Evolutionary conservation across 495 filamentous ascomycete genomes (phyloP), one percentile per base, ranked within the genome.

Genomic region (Penicillium roqueforti): DNA sequence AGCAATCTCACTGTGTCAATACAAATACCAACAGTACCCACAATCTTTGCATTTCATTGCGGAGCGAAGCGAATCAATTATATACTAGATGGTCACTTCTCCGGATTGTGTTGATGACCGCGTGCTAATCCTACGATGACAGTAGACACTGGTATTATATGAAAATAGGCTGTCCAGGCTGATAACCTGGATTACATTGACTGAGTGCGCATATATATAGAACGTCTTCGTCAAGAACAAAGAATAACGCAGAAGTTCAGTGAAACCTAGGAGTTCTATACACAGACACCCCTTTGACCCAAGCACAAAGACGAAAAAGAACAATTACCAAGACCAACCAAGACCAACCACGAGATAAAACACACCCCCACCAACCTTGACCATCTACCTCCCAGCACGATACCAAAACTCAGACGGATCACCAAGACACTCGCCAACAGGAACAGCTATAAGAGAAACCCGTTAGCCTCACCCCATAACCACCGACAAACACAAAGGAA

Each of bases 341-440:
- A 16, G n/a, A 6, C n/a, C 32, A 16, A 16, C 32, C 11, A 36
- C 4, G 6, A 36, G 7, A 36, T n/a, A 11, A n/a, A 51, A 32
- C 18, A 16, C 1, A 1, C 29, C n/a, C 28, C 13, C 13, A 19
- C 19, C 13, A 41, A 23, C 1, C 25, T 13, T 5, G 18, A 16
- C 26, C 34, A 51, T 42, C 40, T 57, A 54, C 22, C 50, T 37
- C 13, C 23, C 14, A 18, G 26, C 11, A 7, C 73, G 69, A 61
- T 84, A 92, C 88, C 88, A 92, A 62, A 84, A 82, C 37, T 67
- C 78, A 3, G 58, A 42, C 10, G 83, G 76, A 60, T 91, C 87
- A 11, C 81, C 85, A 16, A 92, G 71, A 67, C 88, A 92, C 57
- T 89, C 78, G 2, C 87, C 88, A 22, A 89, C 79, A 31, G 88